Conservation (phyloP, 345 rosid genomes). For the Laguncularia racemosa region DNA sequence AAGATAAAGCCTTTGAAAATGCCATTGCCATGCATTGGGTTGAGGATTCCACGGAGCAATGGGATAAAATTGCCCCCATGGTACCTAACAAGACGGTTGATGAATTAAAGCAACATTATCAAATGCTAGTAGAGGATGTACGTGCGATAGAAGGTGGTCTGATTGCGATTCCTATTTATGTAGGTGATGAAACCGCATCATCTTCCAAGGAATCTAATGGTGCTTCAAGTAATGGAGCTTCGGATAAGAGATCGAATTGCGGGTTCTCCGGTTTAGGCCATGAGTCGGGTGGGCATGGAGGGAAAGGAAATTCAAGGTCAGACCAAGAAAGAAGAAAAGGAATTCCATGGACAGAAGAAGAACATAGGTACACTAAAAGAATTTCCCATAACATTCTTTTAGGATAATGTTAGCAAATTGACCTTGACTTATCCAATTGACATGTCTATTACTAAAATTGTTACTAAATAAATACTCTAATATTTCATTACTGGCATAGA, state of each 20-base stretch:
- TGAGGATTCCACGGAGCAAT: slow-evolving; percentile 43
- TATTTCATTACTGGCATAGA: neutral
- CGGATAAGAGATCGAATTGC: slow-evolving; percentile 33
- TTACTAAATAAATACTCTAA: too few relatives aligned
- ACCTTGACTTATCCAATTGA: slow-evolving; percentile 4
- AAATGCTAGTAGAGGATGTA: slow-evolving; percentile 56
- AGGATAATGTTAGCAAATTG: neutral
- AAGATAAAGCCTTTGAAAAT: slow-evolving; percentile 73
- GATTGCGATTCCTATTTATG: slow-evolving; percentile 54
- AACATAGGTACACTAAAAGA: slow-evolving; percentile 53
- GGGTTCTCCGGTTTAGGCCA: slow-evolving; percentile 38
- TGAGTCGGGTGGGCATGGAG: slow-evolving; percentile 43
- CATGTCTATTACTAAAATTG: too few relatives aligned
- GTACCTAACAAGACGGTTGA: slow-evolving; percentile 52
- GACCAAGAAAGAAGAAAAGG: slow-evolving; percentile 93
- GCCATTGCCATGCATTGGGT: slow-evolving; percentile 69
- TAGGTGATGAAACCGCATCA: slow-evolving; percentile 33
- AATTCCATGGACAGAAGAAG: slow-evolving; percentile 97
- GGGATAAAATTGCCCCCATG: slow-evolving; percentile 62
- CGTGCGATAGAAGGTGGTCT: slow-evolving; percentile 64
- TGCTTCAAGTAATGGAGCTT: slow-evolving; percentile 16
- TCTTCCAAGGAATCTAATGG: slow-evolving; percentile 40
- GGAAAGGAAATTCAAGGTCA: slow-evolving; percentile 48
- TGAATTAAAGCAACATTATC: slow-evolving; percentile 57
- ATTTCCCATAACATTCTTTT: neutral